Conservation (phyloP, 2,329 filamentous ascomycete species). For the Colletotrichum tropicale region DNA sequence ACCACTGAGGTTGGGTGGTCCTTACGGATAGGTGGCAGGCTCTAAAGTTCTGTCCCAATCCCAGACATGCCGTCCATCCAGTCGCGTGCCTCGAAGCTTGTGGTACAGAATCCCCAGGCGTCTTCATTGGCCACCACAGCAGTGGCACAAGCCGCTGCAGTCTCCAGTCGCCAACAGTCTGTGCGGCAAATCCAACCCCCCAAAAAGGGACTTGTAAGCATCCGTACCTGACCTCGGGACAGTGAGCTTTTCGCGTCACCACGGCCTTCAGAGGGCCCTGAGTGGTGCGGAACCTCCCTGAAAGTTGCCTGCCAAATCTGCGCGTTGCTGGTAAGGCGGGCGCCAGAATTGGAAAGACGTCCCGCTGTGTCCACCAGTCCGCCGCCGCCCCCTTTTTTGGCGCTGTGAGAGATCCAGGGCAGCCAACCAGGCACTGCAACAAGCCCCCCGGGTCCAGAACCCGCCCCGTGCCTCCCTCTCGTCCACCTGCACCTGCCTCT, state of each 20-base stretch:
- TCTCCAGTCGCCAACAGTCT: slow-evolving; percentile 1
- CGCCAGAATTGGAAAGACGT: slow-evolving; percentile 4
- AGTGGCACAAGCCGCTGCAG: slow-evolving; percentile 3
- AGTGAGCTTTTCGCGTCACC: background rate
- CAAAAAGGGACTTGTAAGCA: background rate
- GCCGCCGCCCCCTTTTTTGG: slow-evolving; percentile 1
- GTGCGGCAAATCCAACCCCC: slow-evolving; percentile 5
- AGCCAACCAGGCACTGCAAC: background rate
- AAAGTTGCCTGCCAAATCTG: background rate
- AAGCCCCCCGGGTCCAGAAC: background rate
- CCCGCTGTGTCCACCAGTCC: background rate
- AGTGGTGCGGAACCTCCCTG: background rate
- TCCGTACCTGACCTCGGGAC: background rate
- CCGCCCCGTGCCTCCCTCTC: background rate
- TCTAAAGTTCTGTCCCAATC: background rate
- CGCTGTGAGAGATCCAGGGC: background rate
- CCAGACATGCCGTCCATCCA: slow-evolving; percentile 6
- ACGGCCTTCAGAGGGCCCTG: background rate
- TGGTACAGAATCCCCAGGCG: background rate
- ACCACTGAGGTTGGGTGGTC: background rate
- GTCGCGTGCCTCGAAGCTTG: slow-evolving; percentile 14
- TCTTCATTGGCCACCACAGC: background rate
- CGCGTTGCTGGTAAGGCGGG: background rate
- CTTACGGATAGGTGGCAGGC: background rate
- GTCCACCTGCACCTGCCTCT: background rate